phyloP scores from a whole-genome alignment of 1,139 yeast genomes.

The Nakaseomyces kungkrabaensis region DNA sequence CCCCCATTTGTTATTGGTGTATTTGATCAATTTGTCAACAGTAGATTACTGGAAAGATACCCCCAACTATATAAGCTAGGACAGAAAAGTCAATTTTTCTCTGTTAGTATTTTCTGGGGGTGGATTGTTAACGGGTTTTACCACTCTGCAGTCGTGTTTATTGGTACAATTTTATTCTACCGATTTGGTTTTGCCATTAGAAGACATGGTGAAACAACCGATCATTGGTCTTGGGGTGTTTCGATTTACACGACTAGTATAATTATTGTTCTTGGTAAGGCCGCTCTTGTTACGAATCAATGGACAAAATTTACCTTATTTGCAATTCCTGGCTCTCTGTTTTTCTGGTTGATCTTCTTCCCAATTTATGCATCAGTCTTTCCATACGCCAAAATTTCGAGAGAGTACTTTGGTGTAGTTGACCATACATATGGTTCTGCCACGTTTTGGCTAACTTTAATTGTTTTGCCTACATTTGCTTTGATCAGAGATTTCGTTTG shows the following conservation, averaged over 20 bases:
- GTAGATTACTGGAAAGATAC: conserved; percentile 77
- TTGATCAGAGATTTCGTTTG: conserved; percentile 81
- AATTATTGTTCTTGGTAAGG: conserved; percentile 86
- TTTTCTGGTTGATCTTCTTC: conserved; percentile 74
- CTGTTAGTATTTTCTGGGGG: conserved; percentile 90
- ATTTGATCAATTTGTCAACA: conserved; percentile 91
- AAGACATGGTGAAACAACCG: conserved; percentile 58
- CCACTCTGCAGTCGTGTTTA: conserved; percentile 78
- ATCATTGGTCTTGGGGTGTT: conserved; percentile 95
- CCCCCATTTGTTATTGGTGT: conserved; percentile 97
- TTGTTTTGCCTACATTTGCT: conserved; percentile 70
- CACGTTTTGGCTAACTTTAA: conserved; percentile 74
- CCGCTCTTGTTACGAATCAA: conserved; percentile 80
- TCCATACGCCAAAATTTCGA: conserved; percentile 72
- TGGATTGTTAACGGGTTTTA: conserved; percentile 94
- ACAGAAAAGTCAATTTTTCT: conserved; percentile 78
- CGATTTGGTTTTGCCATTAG: conserved; percentile 55
- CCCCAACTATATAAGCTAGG: conserved; percentile 91
- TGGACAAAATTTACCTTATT: conserved; percentile 91
- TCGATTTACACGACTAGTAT: conserved; percentile 82
- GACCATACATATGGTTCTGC: conserved; percentile 67
- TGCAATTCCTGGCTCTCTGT: conserved; percentile 91
- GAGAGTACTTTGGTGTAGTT: conserved; percentile 75
- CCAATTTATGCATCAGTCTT: conserved; percentile 84
- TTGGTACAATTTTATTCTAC: conserved; percentile 64